phyloP scores from a whole-genome alignment of 306 rosid species.

The Coriaria nepalensis region DNA sequence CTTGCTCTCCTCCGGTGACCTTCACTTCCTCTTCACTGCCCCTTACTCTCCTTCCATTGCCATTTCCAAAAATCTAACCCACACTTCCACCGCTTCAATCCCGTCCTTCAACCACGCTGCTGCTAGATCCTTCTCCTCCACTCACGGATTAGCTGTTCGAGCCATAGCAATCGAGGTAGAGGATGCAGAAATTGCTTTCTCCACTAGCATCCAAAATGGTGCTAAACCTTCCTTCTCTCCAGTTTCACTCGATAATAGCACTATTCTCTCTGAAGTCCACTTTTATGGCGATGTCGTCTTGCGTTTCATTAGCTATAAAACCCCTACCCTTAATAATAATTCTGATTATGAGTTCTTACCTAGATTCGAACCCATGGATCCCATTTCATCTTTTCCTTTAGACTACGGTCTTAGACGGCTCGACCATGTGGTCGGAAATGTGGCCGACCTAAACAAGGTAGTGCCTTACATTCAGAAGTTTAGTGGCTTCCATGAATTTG shows the following conservation, averaged over 20 bases:
- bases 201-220: slow-evolving; percentile 42
- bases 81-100: slow-evolving; percentile 33
- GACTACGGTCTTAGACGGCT: slow-evolving; percentile 67
- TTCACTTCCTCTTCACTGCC: slow-evolving; percentile 76
- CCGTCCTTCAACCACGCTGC: slow-evolving; percentile 45
- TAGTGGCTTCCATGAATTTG: slow-evolving; percentile 83
- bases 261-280: slow-evolving; percentile 39
- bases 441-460: slow-evolving; percentile 35
- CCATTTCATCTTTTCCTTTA: slow-evolving; percentile 22
- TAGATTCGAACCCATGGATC: slow-evolving; percentile 39
- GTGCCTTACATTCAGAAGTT: slow-evolving; percentile 39
- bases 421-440: slow-evolving; percentile 92
- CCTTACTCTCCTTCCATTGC: slow-evolving; percentile 61
- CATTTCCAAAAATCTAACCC: slow-evolving; percentile 3
- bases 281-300: slow-evolving; percentile 86
- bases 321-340: slow-evolving; percentile 16
- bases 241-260: slow-evolving; percentile 27
- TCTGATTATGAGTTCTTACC: slow-evolving; percentile 50
- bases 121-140: slow-evolving; percentile 36
- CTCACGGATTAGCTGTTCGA: slow-evolving; percentile 77
- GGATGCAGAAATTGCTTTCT: slow-evolving; percentile 52
- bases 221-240: slow-evolving; percentile 39
- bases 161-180: slow-evolving; percentile 63
- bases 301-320: slow-evolving; percentile 55
- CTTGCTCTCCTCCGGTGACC: slow-evolving; percentile 80